Evolutionary conservation across 805 yeast genomes (phyloP), one percentile per base, ranked within the genome.

Genomic region (Kockiozyma suomiensis): DNA sequence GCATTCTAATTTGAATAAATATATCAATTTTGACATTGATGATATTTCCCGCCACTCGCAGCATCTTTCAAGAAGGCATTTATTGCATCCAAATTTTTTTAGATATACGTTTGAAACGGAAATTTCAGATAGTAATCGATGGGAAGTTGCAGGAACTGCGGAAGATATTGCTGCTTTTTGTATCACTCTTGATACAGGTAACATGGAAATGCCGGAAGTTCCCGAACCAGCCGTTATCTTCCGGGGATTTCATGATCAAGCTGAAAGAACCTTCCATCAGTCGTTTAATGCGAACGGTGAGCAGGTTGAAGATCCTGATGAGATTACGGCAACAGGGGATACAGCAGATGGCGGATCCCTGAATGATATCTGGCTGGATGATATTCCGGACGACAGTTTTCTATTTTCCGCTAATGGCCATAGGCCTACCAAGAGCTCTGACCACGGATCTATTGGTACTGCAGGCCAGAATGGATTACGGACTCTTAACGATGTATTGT

Each of bases 81-180:
- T 75, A 43, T 59, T 82, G 6, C 87, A 85, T 66, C 85, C 86
- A 0, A 76, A 79, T 47, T 61, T 77, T 13, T 72, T 83, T 40
- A 59, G 78, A 10, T 70, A 72, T 15, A 70, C 75, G 0, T 63
- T 73, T 5, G 74, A 72, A 25, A 69, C 73, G 25, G 81, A 79
- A 58, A 70, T 78, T 33, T 37, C 68, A 50, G 70, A 70, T 45
- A 56, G 68, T n/a, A 58, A 66, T 52, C 48, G 73, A 30, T 73
- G 73, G 70, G 61, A 66, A 13, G 57, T 68, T 5, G 66, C 73
- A 38, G 79, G 76, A 0, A 65, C 76, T 10, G 71, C 77, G 0
- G 68, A 71, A 5, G 79, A 73, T 26, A 72, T 78, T 28, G 74
- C 79, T 5, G 68, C 73, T 1, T 62, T 66, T 41, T 77, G 79